Evolutionary conservation across 257 asterid species (phyloP).

Genomic region (Plantago ovata): DNA sequence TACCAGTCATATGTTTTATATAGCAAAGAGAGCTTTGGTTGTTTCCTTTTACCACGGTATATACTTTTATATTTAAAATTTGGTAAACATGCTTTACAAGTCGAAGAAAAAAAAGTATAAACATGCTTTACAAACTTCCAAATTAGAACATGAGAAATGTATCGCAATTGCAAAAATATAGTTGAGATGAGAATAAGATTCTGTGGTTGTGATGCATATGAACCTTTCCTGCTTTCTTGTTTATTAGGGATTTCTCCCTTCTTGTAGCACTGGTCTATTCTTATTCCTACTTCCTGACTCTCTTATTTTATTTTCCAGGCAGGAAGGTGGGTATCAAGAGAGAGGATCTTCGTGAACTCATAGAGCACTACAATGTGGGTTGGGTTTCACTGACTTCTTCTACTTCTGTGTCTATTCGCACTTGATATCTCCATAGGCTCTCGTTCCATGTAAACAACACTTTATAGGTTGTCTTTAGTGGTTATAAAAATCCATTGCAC

Average conservation of each 20-base stretch:
- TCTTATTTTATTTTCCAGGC: constrained; percentile 40
- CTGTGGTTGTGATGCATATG: too few species aligned
- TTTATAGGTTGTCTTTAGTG: background rate
- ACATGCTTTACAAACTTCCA: too few species aligned
- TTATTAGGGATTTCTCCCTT: background rate
- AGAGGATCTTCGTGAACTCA: constrained; percentile 79
- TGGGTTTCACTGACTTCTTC: constrained; percentile 38
- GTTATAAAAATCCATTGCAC: background rate
- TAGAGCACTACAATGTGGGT: constrained; percentile 92
- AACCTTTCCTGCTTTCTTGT: too few species aligned
- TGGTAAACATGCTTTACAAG: too few species aligned
- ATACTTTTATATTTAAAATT: too few species aligned
- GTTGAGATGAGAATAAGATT: too few species aligned
- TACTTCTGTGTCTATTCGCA: constrained; percentile 3
- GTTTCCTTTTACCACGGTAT: too few species aligned
- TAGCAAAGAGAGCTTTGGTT: too few species aligned
- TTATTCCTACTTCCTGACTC: constrained; percentile 3
- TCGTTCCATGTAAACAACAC: background rate
- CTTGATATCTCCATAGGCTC: background rate
- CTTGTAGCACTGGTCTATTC: background rate
- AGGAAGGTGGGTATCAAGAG: constrained; percentile 61
- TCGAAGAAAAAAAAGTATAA: too few species aligned
- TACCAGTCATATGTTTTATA: constrained; percentile 4
- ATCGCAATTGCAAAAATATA: too few species aligned
- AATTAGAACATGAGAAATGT: too few species aligned